Percentiles rank a stretch among this genome's conserved stretches.
Evolutionary conservation across 2,329 filamentous ascomycete genomes (phyloP).

Genomic region (Xylariaceae sp.): DNA sequence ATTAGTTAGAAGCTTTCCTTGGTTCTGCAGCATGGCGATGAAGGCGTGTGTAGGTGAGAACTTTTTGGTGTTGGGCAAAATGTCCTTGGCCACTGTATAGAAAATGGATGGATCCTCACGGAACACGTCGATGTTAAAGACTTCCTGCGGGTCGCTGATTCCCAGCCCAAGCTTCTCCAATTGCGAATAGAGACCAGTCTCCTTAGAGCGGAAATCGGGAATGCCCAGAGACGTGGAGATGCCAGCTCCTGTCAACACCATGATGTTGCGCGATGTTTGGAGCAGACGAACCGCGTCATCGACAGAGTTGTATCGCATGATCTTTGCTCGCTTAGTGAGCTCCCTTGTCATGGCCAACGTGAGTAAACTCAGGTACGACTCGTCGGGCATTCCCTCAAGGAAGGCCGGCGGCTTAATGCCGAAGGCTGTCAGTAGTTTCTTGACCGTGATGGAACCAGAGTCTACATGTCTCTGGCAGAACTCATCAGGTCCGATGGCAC

Average conservation of each 20-base stretch:
- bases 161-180: slow-evolving; percentile 68
- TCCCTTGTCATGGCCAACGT: slow-evolving; percentile 76
- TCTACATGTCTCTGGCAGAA: slow-evolving; percentile 73
- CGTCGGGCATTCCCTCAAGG: slow-evolving; percentile 68
- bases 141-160: slow-evolving; percentile 81
- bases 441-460: slow-evolving; percentile 66
- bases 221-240: slow-evolving; percentile 97
- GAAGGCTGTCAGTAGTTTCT: slow-evolving; percentile 84
- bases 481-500: slow-evolving; percentile 69
- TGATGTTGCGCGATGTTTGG: slow-evolving; percentile 71
- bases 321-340: slow-evolving; percentile 74
- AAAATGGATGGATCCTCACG: slow-evolving; percentile 83
- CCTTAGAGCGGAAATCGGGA: slow-evolving; percentile 92
- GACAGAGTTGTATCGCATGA: slow-evolving; percentile 75
- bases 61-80: slow-evolving; percentile 71
- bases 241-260: slow-evolving; percentile 91
- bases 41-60: slow-evolving; percentile 94
- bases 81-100: slow-evolving; percentile 87
- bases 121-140: slow-evolving; percentile 89
- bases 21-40: slow-evolving; percentile 82
- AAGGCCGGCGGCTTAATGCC: slow-evolving; percentile 70
- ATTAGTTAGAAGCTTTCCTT: slow-evolving; percentile 87
- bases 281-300: slow-evolving; percentile 82
- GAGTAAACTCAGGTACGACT: slow-evolving; percentile 70
- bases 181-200: slow-evolving; percentile 85